These are phyloP conservation scores for Trichocladium uniseriatum DNA, from an alignment of 495 filamentous ascomycete species.

Conservation along the genomic window DNA sequence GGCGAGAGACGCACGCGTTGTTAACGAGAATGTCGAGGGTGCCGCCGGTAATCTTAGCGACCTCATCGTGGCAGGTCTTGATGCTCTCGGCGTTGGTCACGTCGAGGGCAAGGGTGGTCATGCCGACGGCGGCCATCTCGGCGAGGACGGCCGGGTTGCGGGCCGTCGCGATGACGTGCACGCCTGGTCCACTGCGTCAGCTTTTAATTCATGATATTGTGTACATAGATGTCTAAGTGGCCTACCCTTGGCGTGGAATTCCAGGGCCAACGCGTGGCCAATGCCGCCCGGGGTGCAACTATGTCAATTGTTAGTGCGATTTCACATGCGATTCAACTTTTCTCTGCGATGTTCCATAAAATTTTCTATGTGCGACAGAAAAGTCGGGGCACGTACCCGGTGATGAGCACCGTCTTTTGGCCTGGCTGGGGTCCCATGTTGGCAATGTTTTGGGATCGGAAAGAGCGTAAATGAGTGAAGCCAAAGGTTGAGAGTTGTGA, in stretches of 20 bases:
- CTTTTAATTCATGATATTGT: too few species aligned
- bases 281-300: conserved; percentile 48
- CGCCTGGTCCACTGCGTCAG: conserved; percentile 25
- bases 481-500: too few species aligned
- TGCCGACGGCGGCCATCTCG: conserved; percentile 38
- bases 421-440: conserved; percentile 24
- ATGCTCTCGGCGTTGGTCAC: conserved; percentile 45
- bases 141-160: conserved; percentile 37
- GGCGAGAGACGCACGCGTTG: conserved; percentile 42
- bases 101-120: conserved; percentile 40
- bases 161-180: conserved; percentile 48
- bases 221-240: too few species aligned
- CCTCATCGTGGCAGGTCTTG: conserved; percentile 35
- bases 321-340: too few species aligned
- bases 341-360: too few species aligned
- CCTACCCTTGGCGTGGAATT: conserved; percentile 44
- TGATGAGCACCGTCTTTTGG: conserved; percentile 44
- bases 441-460: background rate
- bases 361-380: background rate
- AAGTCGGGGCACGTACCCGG: conserved; percentile 29
- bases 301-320: background rate
- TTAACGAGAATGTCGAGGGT: conserved; percentile 58
- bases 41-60: conserved; percentile 44
- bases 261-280: conserved; percentile 40
- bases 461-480: too few species aligned